These are phyloP conservation scores for Stereocaulon alpinum DNA, from an alignment of 495 filamentous ascomycete genomes.

Conservation along the genomic window DNA sequence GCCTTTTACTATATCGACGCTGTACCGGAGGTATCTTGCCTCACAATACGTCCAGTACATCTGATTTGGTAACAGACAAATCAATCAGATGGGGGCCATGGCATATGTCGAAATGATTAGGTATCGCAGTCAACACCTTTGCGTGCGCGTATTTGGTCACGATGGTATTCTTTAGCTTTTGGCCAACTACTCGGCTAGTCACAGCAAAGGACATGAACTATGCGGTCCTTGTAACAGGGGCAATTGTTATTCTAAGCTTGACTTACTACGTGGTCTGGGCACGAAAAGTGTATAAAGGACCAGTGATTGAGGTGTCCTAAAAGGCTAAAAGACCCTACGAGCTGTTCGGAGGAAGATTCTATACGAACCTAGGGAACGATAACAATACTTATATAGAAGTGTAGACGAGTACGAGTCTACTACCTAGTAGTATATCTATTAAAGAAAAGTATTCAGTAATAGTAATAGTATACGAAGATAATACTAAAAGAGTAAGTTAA, in stretches of 20 bases:
- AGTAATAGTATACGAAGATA: no score
- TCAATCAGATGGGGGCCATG: conserved; percentile 7
- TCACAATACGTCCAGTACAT: background rate
- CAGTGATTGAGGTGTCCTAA: background rate
- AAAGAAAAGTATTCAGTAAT: no score
- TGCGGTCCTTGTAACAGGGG: background rate
- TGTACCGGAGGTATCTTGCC: conserved; percentile 26
- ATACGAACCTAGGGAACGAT: no score
- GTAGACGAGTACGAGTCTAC: no score
- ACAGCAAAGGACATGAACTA: background rate
- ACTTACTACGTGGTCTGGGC: background rate
- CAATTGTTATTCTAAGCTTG: background rate
- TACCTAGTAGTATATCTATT: no score
- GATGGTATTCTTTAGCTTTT: background rate
- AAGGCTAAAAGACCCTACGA: no score
- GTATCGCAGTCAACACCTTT: background rate
- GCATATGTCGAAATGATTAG: background rate
- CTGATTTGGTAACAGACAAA: no score
- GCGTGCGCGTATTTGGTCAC: background rate
- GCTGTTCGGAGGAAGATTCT: no score
- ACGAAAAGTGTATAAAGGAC: background rate
- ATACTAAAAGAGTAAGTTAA: no score
- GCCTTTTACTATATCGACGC: conserved; percentile 40
- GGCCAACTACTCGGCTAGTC: background rate
- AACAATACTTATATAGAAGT: no score